phyloP scores from a whole-genome alignment of 495 filamentous ascomycete genomes.

The Alectoria sarmentosa region DNA sequence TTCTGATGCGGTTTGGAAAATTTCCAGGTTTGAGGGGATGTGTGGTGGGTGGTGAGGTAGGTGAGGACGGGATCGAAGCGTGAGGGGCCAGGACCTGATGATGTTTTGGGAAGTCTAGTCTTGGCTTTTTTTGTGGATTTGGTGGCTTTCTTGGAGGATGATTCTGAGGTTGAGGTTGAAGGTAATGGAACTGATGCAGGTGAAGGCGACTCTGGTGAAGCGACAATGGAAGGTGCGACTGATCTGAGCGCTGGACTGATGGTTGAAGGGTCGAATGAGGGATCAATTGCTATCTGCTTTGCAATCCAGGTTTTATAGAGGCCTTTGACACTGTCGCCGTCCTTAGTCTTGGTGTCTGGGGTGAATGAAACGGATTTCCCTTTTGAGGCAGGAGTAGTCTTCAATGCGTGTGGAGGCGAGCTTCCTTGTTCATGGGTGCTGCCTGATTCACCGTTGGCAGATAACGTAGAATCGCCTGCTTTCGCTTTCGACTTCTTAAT shows the following conservation, averaged over 20 bases:
- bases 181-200: slow-evolving; percentile 1
- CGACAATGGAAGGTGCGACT: neutral
- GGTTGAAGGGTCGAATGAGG: slow-evolving; percentile 26
- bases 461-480: slow-evolving; percentile 8
- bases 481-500: slow-evolving; percentile 24
- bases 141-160: slow-evolving; percentile 28
- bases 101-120: slow-evolving; percentile 21
- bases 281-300: slow-evolving; percentile 31
- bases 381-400: slow-evolving; percentile 8
- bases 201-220: slow-evolving; percentile 4
- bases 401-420: slow-evolving; percentile 2
- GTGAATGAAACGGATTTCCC: slow-evolving; percentile 74
- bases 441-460: neutral
- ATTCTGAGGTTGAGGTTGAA: slow-evolving; percentile 5
- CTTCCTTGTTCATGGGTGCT: slow-evolving; percentile 27
- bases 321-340: slow-evolving; percentile 43
- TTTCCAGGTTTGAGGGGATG: slow-evolving; percentile 65
- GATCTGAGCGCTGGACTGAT: slow-evolving; percentile 22
- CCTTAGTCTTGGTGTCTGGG: slow-evolving; percentile 55
- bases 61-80: slow-evolving; percentile 54
- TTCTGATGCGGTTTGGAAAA: slow-evolving; percentile 89
- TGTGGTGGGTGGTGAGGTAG: slow-evolving; percentile 67
- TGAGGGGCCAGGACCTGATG: slow-evolving; percentile 17
- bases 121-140: slow-evolving; percentile 33
- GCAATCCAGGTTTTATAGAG: slow-evolving; percentile 41